Conservation (phyloP, 148 eudicot genomes). For the Heliosperma pusillum region DNA sequence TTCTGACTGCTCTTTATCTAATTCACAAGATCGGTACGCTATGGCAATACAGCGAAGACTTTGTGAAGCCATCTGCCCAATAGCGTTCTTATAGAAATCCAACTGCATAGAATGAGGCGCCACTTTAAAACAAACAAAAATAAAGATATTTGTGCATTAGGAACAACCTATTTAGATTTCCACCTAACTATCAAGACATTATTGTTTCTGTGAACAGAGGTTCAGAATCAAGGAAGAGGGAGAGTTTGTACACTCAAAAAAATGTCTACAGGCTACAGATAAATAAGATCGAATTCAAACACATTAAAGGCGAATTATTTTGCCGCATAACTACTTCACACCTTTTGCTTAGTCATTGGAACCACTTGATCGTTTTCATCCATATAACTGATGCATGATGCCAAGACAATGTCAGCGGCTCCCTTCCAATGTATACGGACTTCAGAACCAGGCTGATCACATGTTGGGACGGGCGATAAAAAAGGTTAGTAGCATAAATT, state of each 20-base stretch:
- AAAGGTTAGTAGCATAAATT: slow-evolving; percentile 9
- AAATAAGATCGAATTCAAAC: not conserved
- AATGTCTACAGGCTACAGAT: not conserved
- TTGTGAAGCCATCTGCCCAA: slow-evolving; percentile 73
- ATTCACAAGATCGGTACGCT: slow-evolving; percentile 54
- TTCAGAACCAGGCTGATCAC: slow-evolving; percentile 44
- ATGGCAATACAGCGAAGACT: slow-evolving; percentile 94
- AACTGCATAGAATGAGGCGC: slow-evolving; percentile 32
- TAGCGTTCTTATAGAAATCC: slow-evolving; percentile 42
- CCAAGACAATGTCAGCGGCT: slow-evolving; percentile 88
- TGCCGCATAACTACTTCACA: slow-evolving; percentile 18
- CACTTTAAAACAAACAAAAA: not conserved
- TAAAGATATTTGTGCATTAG: not conserved
- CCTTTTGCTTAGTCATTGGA: slow-evolving; percentile 63
- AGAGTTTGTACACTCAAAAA: not conserved
- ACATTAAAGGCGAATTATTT: not conserved
- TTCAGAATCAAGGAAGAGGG: not conserved
- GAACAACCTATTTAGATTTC: not conserved
- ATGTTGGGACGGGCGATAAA: not conserved
- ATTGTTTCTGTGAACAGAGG: not conserved
- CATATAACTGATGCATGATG: slow-evolving; percentile 57
- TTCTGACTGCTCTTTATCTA: slow-evolving; percentile 50
- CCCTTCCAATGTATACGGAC: slow-evolving; percentile 96
- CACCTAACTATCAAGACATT: not conserved
- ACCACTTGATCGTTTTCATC: slow-evolving; percentile 44